These are phyloP conservation scores for Colletotrichum lini DNA, from an alignment of 2,329 filamentous ascomycete species.

Conservation along the genomic window DNA sequence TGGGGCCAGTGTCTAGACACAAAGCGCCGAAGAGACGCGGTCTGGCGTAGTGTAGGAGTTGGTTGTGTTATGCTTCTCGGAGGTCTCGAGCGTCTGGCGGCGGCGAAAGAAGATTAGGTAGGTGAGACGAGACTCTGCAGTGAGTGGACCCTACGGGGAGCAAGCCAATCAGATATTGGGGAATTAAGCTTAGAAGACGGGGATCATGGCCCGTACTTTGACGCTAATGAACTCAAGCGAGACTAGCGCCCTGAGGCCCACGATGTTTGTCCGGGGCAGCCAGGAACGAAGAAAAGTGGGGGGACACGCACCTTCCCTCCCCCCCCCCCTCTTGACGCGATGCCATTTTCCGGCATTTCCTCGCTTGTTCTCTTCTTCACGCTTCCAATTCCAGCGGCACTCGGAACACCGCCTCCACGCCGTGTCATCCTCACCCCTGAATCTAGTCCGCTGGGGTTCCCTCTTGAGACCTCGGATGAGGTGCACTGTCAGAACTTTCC, in stretches of 20 bases:
- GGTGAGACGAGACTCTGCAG: not conserved
- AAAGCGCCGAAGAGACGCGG: slow-evolving; percentile 26
- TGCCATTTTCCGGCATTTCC: not conserved
- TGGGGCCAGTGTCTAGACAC: not conserved
- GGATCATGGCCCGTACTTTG: slow-evolving; percentile 9
- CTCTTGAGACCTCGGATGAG: not conserved
- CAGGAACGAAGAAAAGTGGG: not conserved
- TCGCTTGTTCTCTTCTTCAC: slow-evolving; percentile 4
- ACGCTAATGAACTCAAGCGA: slow-evolving; percentile 15
- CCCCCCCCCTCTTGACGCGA: not conserved
- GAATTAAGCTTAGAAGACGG: slow-evolving; percentile 12
- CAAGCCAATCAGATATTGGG: slow-evolving; percentile 1
- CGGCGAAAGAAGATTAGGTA: not conserved
- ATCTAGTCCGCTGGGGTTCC: not conserved
- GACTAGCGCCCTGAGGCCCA: slow-evolving; percentile 1
- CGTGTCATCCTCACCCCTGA: not conserved
- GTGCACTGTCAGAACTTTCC: slow-evolving; percentile 8
- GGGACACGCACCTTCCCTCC: not conserved
- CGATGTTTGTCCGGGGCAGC: not conserved
- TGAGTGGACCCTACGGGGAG: not conserved
- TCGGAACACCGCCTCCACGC: slow-evolving; percentile 7
- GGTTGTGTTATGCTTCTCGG: slow-evolving; percentile 7
- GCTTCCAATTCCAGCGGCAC: slow-evolving; percentile 19
- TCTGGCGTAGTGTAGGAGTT: not conserved
- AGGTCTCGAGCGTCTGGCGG: slow-evolving; percentile 3